Base-by-base conservation (phyloP, 768 basidiomycete species). In the Cystofilobasidium ferigula region DNA sequence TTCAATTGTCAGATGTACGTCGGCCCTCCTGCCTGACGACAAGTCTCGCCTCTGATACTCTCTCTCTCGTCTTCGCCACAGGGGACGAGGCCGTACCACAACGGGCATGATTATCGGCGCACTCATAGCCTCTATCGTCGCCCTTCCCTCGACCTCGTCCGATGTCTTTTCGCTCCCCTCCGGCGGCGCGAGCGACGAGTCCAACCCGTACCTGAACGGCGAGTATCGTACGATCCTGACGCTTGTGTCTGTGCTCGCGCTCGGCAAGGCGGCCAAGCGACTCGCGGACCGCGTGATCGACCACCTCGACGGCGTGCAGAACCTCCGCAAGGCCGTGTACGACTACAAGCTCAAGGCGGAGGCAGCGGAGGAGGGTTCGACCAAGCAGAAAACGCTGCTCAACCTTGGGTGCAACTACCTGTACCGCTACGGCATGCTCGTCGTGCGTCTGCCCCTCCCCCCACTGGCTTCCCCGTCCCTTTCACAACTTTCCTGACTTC, bases 1-100 rank as follows among this genome's bases (percentile, higher is more conserved):
- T 97, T 95, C 79, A 98, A 98, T 71, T 99, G 95, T 76, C 95
- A 98, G 76, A 94, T 97, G 91, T 89, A 28, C 79, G 87, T 30
- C 38, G 3, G 32, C 4, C 18, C 56, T 34, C 85, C 20, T 48
- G n/a, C 47, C 40, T 42, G 10, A n/a, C 48, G 4, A 14, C 30
- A 18, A 0, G 12, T 34, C 53, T 36, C 0, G 22, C 16, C 22
- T 8, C 14, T 26, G 20, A 13, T 36, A 24, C 2, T 5, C 59
- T 51, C 22, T 9, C 30, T 24, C 16, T 26, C 36, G 4, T 24
- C 3, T 2, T 40, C 34, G 6, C 20, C 20, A 14, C 43, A 71
- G 64, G 71, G 72, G 80, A 13, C 72, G 79, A 40, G 80, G 80
- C 1, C 70, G 80, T 26, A 99, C 95, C 8, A 99, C 95, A 0